Evolutionary conservation across 23 red algal genomes (phyloP).

Genomic region (Pyropia yezoensis): DNA sequence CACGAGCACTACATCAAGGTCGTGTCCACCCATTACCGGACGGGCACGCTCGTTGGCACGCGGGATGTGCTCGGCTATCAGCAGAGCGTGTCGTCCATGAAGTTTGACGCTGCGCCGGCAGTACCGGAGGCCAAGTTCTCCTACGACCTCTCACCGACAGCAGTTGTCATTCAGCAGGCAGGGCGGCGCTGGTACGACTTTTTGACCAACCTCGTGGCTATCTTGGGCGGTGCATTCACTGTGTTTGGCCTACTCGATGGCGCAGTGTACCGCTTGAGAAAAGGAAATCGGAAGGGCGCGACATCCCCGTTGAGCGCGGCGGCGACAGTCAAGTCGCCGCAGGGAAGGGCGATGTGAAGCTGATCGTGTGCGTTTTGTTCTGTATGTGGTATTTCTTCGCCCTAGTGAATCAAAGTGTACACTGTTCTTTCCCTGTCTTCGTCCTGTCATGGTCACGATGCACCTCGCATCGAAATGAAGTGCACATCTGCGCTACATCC

Average conservation of each 20-base stretch:
- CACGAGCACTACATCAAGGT: conserved; percentile 81
- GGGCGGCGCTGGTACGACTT: conserved; percentile 84
- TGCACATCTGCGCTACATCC: no score
- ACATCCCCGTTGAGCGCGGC: no score
- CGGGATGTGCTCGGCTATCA: conserved; percentile 60
- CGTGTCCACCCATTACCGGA: conserved; percentile 60
- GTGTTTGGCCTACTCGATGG: conserved; percentile 62
- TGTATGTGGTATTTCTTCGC: no score
- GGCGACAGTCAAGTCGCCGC: no score
- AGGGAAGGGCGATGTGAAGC: no score
- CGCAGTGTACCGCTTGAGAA: conserved; percentile 36
- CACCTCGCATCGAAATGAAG: no score
- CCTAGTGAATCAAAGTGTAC: no score
- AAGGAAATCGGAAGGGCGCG: background rate
- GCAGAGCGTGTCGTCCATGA: conserved; percentile 45
- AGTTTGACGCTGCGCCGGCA: conserved; percentile 41
- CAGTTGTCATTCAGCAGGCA: conserved; percentile 66
- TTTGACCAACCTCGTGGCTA: conserved; percentile 61
- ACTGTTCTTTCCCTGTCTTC: no score
- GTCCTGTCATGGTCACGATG: no score
- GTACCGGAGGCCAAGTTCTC: conserved; percentile 68
- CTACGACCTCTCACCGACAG: conserved; percentile 55
- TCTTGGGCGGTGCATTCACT: conserved; percentile 60
- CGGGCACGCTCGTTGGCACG: conserved; percentile 34
- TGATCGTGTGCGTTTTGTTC: no score